Conservation (phyloP, 2,329 filamentous ascomycete genomes). For the Colletotrichum abscissum region DNA sequence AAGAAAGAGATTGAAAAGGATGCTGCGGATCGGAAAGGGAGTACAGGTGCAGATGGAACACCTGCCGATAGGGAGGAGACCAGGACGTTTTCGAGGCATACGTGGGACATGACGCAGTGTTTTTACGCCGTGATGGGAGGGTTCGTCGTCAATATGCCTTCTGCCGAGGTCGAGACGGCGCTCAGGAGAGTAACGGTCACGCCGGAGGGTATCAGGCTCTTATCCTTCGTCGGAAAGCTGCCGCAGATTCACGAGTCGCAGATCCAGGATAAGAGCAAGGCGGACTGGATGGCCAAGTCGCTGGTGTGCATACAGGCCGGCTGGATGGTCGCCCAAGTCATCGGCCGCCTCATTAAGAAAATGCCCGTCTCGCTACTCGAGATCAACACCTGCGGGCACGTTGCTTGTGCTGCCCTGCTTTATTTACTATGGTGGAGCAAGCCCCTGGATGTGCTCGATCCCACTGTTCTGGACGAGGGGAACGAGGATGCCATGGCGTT, state of each 20-base stretch:
- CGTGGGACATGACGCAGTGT: constrained; percentile 39
- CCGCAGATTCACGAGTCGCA: constrained; percentile 33
- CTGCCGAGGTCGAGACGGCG: not conserved
- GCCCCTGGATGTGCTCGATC: constrained; percentile 37
- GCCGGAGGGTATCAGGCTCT: constrained; percentile 20
- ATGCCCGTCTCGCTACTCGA: constrained; percentile 50
- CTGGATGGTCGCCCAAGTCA: constrained; percentile 50
- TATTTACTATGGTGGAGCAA: constrained; percentile 49
- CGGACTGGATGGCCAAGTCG: constrained; percentile 45
- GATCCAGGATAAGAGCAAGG: constrained; percentile 50
- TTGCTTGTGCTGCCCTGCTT: constrained; percentile 46
- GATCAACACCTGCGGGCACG: constrained; percentile 47
- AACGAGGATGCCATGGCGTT: not conserved
- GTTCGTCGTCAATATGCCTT: constrained; percentile 39
- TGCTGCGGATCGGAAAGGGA: not conserved
- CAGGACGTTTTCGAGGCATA: constrained; percentile 1
- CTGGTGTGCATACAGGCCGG: constrained; percentile 49
- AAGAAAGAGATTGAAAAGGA: constrained; percentile 28
- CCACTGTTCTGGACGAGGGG: constrained; percentile 16
- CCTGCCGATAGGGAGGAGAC: not conserved
- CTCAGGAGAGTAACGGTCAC: constrained; percentile 19
- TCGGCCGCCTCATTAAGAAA: constrained; percentile 43
- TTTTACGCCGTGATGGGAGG: constrained; percentile 46
- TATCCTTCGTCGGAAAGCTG: constrained; percentile 21
- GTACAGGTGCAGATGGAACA: no score